phyloP scores from a whole-genome alignment of 495 filamentous ascomycete species.

The Lepidopterella palustris region DNA sequence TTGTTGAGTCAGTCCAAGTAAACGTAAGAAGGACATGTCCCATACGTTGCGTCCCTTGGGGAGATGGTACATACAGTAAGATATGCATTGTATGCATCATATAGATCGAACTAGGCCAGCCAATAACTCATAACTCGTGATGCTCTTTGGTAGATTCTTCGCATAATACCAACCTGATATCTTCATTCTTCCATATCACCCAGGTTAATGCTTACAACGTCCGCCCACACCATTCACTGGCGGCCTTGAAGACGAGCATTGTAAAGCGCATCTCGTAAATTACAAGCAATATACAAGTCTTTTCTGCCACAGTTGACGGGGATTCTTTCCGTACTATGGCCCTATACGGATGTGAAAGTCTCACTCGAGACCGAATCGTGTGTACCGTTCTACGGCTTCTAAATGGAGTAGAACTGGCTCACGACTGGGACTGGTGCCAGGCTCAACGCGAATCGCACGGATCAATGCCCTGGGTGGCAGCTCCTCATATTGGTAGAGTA shows the following conservation, averaged over 20 bases:
- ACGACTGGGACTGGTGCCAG: no score
- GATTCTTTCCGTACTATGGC: conserved; percentile 2
- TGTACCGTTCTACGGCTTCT: no score
- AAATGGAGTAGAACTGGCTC: no score
- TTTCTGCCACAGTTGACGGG: conserved; percentile 21
- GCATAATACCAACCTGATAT: conserved; percentile 25
- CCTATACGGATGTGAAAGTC: conserved; percentile 29
- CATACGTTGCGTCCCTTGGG: neutral
- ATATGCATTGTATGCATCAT: conserved; percentile 7
- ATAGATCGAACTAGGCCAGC: neutral
- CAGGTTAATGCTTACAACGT: conserved; percentile 22
- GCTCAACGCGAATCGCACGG: no score
- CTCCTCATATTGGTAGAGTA: no score
- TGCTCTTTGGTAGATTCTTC: conserved; percentile 10
- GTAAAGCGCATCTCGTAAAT: conserved; percentile 20
- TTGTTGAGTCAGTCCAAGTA: conserved; percentile 4
- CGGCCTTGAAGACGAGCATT: conserved; percentile 6
- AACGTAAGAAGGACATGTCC: conserved; percentile 1
- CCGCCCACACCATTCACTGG: conserved; percentile 4
- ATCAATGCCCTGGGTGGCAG: no score
- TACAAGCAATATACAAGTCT: conserved; percentile 22
- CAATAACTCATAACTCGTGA: conserved; percentile 6
- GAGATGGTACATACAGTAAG: conserved; percentile 5
- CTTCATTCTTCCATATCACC: conserved; percentile 23
- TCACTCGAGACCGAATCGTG: no score